Base-by-base conservation (phyloP, 331 rosid species). In the Erythrophleum ivorense region DNA sequence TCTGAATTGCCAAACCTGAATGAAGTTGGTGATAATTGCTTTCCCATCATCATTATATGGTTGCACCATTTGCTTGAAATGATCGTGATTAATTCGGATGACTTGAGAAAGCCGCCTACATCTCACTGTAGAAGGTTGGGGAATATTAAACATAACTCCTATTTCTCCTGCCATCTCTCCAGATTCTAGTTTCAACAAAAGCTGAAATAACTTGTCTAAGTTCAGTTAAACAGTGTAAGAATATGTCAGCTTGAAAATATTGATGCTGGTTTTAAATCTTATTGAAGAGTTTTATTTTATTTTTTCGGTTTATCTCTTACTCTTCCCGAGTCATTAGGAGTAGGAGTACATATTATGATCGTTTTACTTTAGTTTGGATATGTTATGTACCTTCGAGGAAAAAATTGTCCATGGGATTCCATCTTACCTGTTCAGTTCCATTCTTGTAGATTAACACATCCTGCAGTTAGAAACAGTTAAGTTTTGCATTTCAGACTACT, bases 81-180 rank as follows among this genome's bases (percentile, higher is more conserved):
- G 87, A 34, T 83, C 87, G 78, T 95, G 98, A 80, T 89, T 85
- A 80, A 91, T 85, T 79, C 83, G 90, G 73, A 93, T 80, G 81
- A 93, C 94, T 88, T 89, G 95, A 69, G 97, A 91, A 57, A 92
- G 92, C 82, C 87, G 90, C 81, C 81, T 95, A 36, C 94, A 89
- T 87, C 97, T 90, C 86, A 92, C 91, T 3, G 97, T 91, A 87
- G 89, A 92, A 38, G 97, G 92, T 83, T 90, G 98, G 59, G 97
- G 97, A 76, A 81, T 81, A 81, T 95, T 92, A 75, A 95, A 86
- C 86, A 93, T 84, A 68, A 91, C 92, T 4, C 91, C 97, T 45
- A 95, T 84, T 85, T 95, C 97, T 70, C 97, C 98, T 33, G 84
- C 89, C 95, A 91, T 79, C 78, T 86, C 83, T 82, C 90, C 91